phyloP scores from a whole-genome alignment of 345 rosid species.

The Gossypioides kirkii region DNA sequence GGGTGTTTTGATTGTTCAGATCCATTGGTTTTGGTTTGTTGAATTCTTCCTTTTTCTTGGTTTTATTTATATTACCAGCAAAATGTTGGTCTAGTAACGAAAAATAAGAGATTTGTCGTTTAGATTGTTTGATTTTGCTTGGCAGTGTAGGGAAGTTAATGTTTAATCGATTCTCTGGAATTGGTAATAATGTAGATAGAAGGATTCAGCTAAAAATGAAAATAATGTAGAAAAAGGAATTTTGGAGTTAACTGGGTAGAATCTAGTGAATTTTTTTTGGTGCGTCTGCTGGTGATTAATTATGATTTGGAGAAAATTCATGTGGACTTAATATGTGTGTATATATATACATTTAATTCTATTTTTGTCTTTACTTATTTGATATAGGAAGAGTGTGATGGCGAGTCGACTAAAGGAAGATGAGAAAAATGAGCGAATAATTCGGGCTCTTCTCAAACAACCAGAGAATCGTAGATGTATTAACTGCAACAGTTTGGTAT shows the following conservation, averaged over 20 bases:
- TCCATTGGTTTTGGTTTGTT: constrained; percentile 23
- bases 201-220: too few relatives aligned
- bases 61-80: neutral
- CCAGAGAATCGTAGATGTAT: constrained; percentile 84
- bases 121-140: neutral
- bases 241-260: constrained; percentile 8
- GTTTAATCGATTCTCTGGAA: neutral
- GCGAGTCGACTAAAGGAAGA: constrained; percentile 76
- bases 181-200: neutral
- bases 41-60: neutral
- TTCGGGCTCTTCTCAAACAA: constrained; percentile 83
- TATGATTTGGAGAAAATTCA: constrained; percentile 3
- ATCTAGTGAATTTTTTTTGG: neutral
- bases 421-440: constrained; percentile 76
- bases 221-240: neutral
- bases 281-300: neutral
- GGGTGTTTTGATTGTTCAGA: constrained; percentile 25
- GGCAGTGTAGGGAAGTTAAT: neutral
- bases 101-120: neutral
- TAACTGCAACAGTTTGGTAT: constrained; percentile 88
- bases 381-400: constrained; percentile 34
- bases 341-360: neutral
- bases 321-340: neutral
- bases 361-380: constrained; percentile 5
- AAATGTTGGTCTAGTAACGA: neutral